These are phyloP conservation scores for Agaricales sp. DNA, from an alignment of 1,284 basidiomycete genomes.

Conservation along the genomic window DNA sequence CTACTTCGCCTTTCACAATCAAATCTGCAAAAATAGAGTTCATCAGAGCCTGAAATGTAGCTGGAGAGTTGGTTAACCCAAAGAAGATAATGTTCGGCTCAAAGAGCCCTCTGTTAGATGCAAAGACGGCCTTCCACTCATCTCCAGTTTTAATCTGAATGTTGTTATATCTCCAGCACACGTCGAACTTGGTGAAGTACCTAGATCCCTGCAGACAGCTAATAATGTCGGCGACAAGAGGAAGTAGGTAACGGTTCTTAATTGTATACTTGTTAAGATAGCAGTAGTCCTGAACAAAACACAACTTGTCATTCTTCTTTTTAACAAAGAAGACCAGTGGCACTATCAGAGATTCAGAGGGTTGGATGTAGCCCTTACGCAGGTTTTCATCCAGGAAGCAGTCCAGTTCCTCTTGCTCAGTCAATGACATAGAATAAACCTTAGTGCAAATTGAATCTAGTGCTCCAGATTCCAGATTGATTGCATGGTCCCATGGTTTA, in stretches of 20 bases:
- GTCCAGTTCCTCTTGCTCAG: slow-evolving; percentile 12
- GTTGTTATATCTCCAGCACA: no score
- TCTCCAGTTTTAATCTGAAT: slow-evolving; percentile 23
- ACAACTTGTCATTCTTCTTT: slow-evolving; percentile 25
- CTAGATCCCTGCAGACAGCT: slow-evolving; percentile 1
- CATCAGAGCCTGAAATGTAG: slow-evolving; percentile 16
- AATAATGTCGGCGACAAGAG: slow-evolving; percentile 18
- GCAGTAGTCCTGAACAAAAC: slow-evolving; percentile 24
- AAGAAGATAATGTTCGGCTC: slow-evolving; percentile 29
- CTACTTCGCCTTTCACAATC: slow-evolving; percentile 4
- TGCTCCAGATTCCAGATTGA: slow-evolving; percentile 1
- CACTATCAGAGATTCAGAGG: slow-evolving; percentile 12
- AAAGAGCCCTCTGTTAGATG: slow-evolving; percentile 22
- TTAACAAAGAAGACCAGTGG: slow-evolving; percentile 23
- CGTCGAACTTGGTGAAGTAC: slow-evolving; percentile 21
- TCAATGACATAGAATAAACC: slow-evolving; percentile 13
- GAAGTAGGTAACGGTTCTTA: slow-evolving; percentile 26
- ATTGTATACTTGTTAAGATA: slow-evolving; percentile 23
- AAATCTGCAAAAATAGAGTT: slow-evolving; percentile 11
- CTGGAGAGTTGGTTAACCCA: slow-evolving; percentile 20
- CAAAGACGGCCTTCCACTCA: slow-evolving; percentile 26
- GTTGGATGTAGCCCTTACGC: slow-evolving; percentile 4
- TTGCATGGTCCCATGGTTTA: slow-evolving; percentile 5
- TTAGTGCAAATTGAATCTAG: not conserved
- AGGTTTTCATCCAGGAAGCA: slow-evolving; percentile 17